A percentile compares a stretch with the other conserved stretches of the same genome.
These are phyloP conservation scores for Aphanocladium album DNA, from an alignment of 2,329 filamentous ascomycete species.

Conservation along the genomic window DNA sequence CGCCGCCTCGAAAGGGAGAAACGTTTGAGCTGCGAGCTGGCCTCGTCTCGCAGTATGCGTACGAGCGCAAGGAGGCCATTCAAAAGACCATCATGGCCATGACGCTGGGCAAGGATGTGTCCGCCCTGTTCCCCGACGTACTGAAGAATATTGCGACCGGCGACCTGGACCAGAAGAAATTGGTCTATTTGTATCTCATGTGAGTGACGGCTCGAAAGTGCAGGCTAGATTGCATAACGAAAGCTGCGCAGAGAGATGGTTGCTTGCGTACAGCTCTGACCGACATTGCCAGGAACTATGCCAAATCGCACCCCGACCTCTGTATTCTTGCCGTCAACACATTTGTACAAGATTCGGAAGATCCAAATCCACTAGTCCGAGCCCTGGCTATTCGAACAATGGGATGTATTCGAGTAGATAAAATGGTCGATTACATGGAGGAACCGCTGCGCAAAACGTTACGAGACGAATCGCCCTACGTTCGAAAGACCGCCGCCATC, in stretches of 20 bases:
- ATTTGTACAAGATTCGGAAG: conserved; percentile 98
- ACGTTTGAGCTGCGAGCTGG: conserved; percentile 96
- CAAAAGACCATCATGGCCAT: conserved; percentile 99
- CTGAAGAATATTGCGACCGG: conserved; percentile 96
- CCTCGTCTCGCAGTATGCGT: conserved; percentile 96
- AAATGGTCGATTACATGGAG: conserved; percentile 99
- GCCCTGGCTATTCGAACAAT: conserved; percentile 95
- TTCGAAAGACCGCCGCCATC: conserved; percentile 95
- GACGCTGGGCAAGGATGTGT: conserved; percentile 98
- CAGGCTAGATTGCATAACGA: not conserved
- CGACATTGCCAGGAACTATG: conserved; percentile 73
- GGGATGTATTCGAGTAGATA: conserved; percentile 97
- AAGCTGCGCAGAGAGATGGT: not conserved
- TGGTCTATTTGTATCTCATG: conserved; percentile 98
- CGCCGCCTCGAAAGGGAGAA: conserved; percentile 90
- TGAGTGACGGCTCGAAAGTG: conserved; percentile 36
- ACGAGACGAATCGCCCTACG: conserved; percentile 95
- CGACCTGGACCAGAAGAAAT: conserved; percentile 98
- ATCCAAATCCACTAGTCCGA: conserved; percentile 92
- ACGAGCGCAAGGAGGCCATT: conserved; percentile 97
- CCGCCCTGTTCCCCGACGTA: conserved; percentile 92
- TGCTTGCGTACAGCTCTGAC: not conserved
- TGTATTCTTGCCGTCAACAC: conserved; percentile 99
- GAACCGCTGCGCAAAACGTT: conserved; percentile 94
- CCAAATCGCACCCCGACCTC: conserved; percentile 96